Base-by-base conservation (phyloP, 345 rosid genomes). In the Heritiera fomes region DNA sequence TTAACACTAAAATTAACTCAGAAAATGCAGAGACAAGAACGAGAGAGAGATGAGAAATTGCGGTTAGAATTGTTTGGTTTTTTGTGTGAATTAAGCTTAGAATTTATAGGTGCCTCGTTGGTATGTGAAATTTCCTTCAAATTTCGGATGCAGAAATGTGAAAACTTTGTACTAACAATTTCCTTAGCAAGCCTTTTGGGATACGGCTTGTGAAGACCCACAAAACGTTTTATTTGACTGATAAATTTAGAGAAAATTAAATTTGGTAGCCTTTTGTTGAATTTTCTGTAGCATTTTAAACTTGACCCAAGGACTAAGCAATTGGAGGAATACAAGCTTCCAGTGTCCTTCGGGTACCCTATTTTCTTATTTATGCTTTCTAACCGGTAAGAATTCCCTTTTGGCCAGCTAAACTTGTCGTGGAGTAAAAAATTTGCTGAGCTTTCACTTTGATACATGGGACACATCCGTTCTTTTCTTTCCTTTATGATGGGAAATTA, bases 121-220 rank as follows among this genome's bases (percentile, higher is more conserved):
- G 43, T 3, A 50, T 17, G 43, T 4, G 20, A 50, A 71, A 15
- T 71, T 70, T 28, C 59, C n/a, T 49, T 49, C 43, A 47, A 14
- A 30, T 14, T 71, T 49, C 43, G 56, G 23, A 49, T 34, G 4
- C 69, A 64, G 10, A 38, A 50, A 32, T 70, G 74, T 28, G 74
- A 70, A 70, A 70, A 23, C 73, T 34, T 70, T 47, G 12, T 15
- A 9, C 13, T 67, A 67, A 11, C 73, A 69, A 69, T 23, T 69
- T 47, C n/a, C 11, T 13, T 46, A 14, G 23, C 43, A 7, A 49
- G 75, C 75, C 75, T 71, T 71, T 15, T 30, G 32, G 60, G 23
- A 28, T 71, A 71, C 75, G 75, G 59, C 23, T 50, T 49, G 75
- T 49, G 75, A 23, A 28, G 43, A 71, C 58, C 60, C 59, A 71